A percentile compares a stretch with the other conserved stretches of the same genome.
Conservation (phyloP, 2,329 filamentous ascomycete genomes). For the Xylariaceae sp. region DNA sequence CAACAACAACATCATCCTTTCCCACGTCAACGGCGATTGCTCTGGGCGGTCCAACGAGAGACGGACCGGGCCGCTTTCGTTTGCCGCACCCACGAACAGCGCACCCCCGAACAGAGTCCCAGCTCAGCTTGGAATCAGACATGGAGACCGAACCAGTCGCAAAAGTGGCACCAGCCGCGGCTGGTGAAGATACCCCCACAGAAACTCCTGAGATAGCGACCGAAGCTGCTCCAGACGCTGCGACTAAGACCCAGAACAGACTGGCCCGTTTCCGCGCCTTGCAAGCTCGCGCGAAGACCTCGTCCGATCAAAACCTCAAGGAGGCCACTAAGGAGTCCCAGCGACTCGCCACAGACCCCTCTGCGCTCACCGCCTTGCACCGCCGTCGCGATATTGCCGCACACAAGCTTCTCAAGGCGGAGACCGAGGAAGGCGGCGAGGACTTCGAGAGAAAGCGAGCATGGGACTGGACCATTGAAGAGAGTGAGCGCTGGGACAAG, state of each 20-base stretch:
- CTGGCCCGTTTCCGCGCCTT: slow-evolving; percentile 83
- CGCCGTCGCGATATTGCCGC: slow-evolving; percentile 83
- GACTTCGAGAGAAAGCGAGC: slow-evolving; percentile 97
- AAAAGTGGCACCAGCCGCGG: background rate
- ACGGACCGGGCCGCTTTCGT: too few relatives aligned
- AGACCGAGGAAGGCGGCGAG: slow-evolving; percentile 77
- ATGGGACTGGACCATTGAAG: slow-evolving; percentile 98
- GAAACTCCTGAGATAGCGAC: slow-evolving; percentile 11
- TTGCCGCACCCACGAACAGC: too few relatives aligned
- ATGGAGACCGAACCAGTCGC: too few relatives aligned
- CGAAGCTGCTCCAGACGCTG: slow-evolving; percentile 9
- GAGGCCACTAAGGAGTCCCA: slow-evolving; percentile 82
- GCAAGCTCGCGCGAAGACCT: slow-evolving; percentile 73
- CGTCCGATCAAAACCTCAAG: slow-evolving; percentile 70
- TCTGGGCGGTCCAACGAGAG: too few relatives aligned
- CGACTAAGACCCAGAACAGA: slow-evolving; percentile 57
- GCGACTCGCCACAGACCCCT: slow-evolving; percentile 72
- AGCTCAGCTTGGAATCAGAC: too few relatives aligned
- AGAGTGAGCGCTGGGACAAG: slow-evolving; percentile 91
- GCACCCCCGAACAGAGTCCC: too few relatives aligned
- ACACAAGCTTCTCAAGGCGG: slow-evolving; percentile 90
- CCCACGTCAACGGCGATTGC: too few relatives aligned
- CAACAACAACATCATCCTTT: too few relatives aligned
- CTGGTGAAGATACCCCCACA: background rate
- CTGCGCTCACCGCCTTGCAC: slow-evolving; percentile 71